Conservation (phyloP, 371 early-diverging fungal species). For the Umbelopsis sp. region DNA sequence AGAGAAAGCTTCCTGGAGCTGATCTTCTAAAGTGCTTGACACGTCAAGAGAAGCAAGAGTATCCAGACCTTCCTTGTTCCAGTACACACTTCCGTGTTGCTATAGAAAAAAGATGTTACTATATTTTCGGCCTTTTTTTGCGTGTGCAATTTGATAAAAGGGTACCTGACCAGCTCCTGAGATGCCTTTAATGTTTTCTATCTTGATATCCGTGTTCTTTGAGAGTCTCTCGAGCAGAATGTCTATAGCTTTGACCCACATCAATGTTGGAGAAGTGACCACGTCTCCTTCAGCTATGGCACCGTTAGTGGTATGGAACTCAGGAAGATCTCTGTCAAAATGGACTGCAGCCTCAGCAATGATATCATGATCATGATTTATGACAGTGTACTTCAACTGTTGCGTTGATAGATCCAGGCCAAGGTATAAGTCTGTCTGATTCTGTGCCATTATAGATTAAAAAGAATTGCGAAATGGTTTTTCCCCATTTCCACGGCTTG, state of each 20-base stretch:
- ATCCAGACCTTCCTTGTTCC: slow-evolving; percentile 55
- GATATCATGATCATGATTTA: slow-evolving; percentile 39
- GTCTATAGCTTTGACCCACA: slow-evolving; percentile 85
- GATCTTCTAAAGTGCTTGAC: slow-evolving; percentile 40
- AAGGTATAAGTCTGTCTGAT: slow-evolving; percentile 37
- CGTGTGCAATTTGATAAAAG: no score
- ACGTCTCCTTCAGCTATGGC: slow-evolving; percentile 50
- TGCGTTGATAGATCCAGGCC: slow-evolving; percentile 83
- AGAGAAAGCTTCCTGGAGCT: slow-evolving; percentile 65
- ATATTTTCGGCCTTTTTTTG: no score
- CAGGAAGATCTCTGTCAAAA: slow-evolving; percentile 65
- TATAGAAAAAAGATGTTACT: slow-evolving; percentile 18
- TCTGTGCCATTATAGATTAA: neutral
- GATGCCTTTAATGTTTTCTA: slow-evolving; percentile 53
- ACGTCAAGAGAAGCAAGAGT: slow-evolving; percentile 42
- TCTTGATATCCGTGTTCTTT: slow-evolving; percentile 18
- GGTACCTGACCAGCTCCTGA: slow-evolving; percentile 76
- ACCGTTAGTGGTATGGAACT: slow-evolving; percentile 56
- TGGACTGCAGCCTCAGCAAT: slow-evolving; percentile 53
- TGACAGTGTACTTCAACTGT: slow-evolving; percentile 72
- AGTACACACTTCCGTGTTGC: slow-evolving; percentile 89
- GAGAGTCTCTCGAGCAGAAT: slow-evolving; percentile 53
- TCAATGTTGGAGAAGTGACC: slow-evolving; percentile 71
- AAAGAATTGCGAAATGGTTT: neutral
- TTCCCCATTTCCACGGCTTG: neutral